phyloP scores from a whole-genome alignment of 1,284 basidiomycete genomes.

The Marasmius tenuissimus region DNA sequence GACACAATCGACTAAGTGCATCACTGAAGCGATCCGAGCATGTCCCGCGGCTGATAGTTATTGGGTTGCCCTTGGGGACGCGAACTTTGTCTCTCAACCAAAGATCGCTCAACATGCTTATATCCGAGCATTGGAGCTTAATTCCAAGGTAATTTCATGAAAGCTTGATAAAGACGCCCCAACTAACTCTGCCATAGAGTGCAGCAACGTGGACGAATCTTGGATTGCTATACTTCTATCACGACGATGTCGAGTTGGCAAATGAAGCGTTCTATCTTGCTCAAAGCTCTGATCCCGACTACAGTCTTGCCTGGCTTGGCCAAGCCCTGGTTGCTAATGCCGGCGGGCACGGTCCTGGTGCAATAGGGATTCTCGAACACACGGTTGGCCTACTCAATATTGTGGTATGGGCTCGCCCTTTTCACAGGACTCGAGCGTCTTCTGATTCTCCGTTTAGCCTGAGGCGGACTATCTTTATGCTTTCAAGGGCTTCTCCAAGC shows the following conservation, averaged over 20 bases:
- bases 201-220: slow-evolving; percentile 85
- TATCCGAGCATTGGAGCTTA: slow-evolving; percentile 85
- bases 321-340: slow-evolving; percentile 81
- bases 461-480: slow-evolving; percentile 86
- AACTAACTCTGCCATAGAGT: slow-evolving; percentile 44
- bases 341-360: slow-evolving; percentile 65
- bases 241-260: slow-evolving; percentile 82
- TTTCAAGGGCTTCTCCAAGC: slow-evolving; percentile 56
- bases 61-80: slow-evolving; percentile 83
- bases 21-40: slow-evolving; percentile 77
- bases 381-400: slow-evolving; percentile 73
- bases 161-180: neutral
- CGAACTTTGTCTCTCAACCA: slow-evolving; percentile 69
- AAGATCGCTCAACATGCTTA: slow-evolving; percentile 90
- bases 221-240: slow-evolving; percentile 86
- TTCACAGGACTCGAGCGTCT: neutral
- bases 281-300: slow-evolving; percentile 92
- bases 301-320: slow-evolving; percentile 90
- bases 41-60: slow-evolving; percentile 75
- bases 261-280: slow-evolving; percentile 87
- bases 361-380: slow-evolving; percentile 79
- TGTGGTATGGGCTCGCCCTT: slow-evolving; percentile 49
- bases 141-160: slow-evolving; percentile 58
- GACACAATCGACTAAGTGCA: slow-evolving; percentile 58
- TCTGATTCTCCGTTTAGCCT: slow-evolving; percentile 45